These are phyloP conservation scores for Pichia sp. DNA, from an alignment of 1,139 yeast species.

Conservation along the genomic window DNA sequence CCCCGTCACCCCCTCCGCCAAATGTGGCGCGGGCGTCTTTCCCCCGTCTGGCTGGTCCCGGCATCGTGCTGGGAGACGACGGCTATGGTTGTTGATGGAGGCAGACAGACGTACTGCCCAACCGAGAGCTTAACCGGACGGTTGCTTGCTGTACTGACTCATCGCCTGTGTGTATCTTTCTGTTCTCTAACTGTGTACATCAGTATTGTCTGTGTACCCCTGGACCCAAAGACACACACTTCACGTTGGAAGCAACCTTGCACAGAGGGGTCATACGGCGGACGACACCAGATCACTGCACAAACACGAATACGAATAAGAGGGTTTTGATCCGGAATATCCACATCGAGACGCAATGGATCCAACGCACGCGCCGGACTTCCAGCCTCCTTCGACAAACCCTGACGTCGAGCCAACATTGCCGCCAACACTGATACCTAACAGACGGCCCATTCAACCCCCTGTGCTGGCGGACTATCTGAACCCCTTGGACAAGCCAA, in stretches of 20 bases:
- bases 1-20: too few species aligned
- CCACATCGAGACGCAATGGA: constrained; percentile 45
- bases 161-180: neutral
- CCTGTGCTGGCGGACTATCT: constrained; percentile 73
- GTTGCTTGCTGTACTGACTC: neutral
- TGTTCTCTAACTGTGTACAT: neutral
- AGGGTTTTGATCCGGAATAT: too few species aligned
- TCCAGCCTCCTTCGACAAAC: constrained; percentile 64
- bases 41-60: neutral
- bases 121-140: too few species aligned
- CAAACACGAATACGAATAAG: too few species aligned
- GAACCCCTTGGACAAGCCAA: constrained; percentile 68
- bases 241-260: neutral
- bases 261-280: neutral
- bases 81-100: neutral
- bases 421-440: constrained; percentile 68
- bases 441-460: constrained; percentile 69
- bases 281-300: neutral
- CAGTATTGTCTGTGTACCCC: too few species aligned
- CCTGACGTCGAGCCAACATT: constrained; percentile 64
- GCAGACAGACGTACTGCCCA: neutral
- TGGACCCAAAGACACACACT: neutral
- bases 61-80: neutral
- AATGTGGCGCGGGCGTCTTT: neutral
- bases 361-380: constrained; percentile 76